These are phyloP conservation scores for Schizosaccharomyces lindneri DNA, from an alignment of 805 yeast genomes.

Conservation along the genomic window DNA sequence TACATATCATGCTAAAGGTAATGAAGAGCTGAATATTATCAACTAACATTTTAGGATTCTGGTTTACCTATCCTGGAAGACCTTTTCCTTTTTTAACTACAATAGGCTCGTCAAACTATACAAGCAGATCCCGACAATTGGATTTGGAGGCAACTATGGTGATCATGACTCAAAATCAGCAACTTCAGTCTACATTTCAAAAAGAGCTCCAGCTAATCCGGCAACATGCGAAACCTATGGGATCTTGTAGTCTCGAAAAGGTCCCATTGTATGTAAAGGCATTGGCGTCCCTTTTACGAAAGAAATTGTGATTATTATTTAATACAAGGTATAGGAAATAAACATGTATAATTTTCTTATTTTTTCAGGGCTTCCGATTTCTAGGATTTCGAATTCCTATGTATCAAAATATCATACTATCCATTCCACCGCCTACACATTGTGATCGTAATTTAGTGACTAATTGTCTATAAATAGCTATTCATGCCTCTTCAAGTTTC, in stretches of 20 bases:
- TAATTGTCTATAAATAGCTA: too few relatives aligned
- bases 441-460: too few relatives aligned
- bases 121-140: conserved; percentile 62
- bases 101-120: conserved; percentile 82
- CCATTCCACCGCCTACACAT: too few relatives aligned
- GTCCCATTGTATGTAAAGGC: not conserved
- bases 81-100: conserved; percentile 43
- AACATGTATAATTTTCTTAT: not conserved
- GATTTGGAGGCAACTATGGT: conserved; percentile 80
- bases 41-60: not conserved
- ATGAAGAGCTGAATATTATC: not conserved
- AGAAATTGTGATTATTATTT: not conserved
- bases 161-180: conserved; percentile 41
- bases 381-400: too few relatives aligned
- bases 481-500: not conserved
- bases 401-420: too few relatives aligned
- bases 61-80: not conserved
- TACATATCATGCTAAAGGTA: conserved; percentile 94
- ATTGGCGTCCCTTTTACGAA: not conserved
- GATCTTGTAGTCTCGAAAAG: not conserved
- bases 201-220: not conserved
- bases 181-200: conserved; percentile 13
- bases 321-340: not conserved
- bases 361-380: too few relatives aligned
- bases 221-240: not conserved